Conservation (phyloP, 75 land plant species). For the Pinus taeda region DNA sequence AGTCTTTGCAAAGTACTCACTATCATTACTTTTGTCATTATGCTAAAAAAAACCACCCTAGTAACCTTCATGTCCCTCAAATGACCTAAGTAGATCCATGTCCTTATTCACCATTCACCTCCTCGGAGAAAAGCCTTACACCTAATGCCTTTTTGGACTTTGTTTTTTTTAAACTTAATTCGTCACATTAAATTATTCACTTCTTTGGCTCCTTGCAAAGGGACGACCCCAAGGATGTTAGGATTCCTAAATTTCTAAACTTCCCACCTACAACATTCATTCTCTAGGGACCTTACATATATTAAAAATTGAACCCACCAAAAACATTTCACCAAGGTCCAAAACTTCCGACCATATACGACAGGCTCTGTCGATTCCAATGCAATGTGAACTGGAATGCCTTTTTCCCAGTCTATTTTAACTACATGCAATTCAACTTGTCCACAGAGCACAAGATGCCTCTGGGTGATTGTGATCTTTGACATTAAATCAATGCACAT, state of each 20-base stretch:
- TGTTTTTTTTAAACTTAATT: neutral
- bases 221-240: too few relatives aligned
- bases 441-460: neutral
- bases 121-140: neutral
- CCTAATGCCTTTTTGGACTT: neutral
- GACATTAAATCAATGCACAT: neutral
- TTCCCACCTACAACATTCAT: neutral
- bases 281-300: neutral
- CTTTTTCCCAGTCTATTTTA: neutral
- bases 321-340: neutral
- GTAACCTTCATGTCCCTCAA: too few relatives aligned
- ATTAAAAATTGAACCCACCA: neutral
- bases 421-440: neutral
- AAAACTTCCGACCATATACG: slow-evolving; percentile 6
- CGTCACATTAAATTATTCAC: neutral
- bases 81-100: too few relatives aligned
- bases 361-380: neutral
- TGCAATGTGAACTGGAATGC: neutral
- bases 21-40: neutral
- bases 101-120: too few relatives aligned
- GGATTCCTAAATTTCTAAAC: neutral
- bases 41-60: too few relatives aligned
- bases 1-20: neutral
- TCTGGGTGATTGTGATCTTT: neutral
- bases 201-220: neutral